A percentile compares a stretch with the other conserved stretches of the same genome.
Conservation (phyloP, 1,139 yeast species). For the Candida glucosophila region DNA sequence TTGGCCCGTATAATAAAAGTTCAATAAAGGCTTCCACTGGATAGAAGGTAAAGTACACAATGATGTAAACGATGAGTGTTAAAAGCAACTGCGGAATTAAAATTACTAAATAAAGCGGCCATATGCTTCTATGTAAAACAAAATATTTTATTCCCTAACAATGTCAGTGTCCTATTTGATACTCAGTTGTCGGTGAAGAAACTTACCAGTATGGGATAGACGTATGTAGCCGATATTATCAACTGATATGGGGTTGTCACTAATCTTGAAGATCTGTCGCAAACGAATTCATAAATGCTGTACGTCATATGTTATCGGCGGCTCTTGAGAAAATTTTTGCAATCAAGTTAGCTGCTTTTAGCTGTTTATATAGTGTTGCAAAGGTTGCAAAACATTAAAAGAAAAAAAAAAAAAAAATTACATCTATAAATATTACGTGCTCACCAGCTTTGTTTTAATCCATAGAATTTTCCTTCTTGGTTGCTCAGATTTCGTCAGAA, state of each 20-base stretch:
- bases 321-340: too few species aligned
- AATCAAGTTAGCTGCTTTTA: not conserved
- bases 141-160: slow-evolving; percentile 38
- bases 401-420: too few species aligned
- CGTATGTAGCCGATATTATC: slow-evolving; percentile 1
- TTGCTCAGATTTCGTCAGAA: too few species aligned
- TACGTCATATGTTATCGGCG: too few species aligned
- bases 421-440: too few species aligned
- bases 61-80: slow-evolving; percentile 30
- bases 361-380: not conserved
- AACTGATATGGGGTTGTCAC: not conserved
- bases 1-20: slow-evolving; percentile 44
- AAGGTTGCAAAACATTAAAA: too few species aligned
- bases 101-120: slow-evolving; percentile 43
- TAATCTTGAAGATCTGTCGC: not conserved
- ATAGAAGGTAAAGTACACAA: slow-evolving; percentile 31
- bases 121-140: slow-evolving; percentile 32
- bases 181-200: slow-evolving; percentile 1
- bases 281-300: too few species aligned
- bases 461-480: too few species aligned
- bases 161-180: slow-evolving; percentile 3
- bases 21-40: slow-evolving; percentile 42
- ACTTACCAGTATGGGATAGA: slow-evolving; percentile 1
- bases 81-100: slow-evolving; percentile 44
- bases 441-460: too few species aligned